Conservation (phyloP, 371 early-diverging fungal species). For the Rhizopus sp. region DNA sequence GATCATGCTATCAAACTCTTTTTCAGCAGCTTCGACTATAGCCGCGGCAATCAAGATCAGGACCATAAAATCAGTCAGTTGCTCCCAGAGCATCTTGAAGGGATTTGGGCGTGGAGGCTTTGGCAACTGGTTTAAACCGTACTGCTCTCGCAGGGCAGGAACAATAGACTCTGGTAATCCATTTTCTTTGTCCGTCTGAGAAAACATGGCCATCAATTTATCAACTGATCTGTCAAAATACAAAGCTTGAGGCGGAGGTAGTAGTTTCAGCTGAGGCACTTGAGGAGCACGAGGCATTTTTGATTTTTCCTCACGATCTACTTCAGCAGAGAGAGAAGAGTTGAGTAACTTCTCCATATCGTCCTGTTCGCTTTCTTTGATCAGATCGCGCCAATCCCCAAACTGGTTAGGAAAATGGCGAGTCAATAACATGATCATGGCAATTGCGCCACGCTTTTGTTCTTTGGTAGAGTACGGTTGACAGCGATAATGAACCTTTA, state of each 20-base stretch:
- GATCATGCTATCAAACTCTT: conserved; percentile 73
- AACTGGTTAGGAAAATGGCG: conserved; percentile 49
- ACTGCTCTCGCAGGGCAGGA: conserved; percentile 66
- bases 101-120: conserved; percentile 77
- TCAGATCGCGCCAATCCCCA: conserved; percentile 88
- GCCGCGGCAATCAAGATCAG: conserved; percentile 71
- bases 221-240: conserved; percentile 87
- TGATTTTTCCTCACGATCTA: conserved; percentile 21
- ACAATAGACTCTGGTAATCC: conserved; percentile 68
- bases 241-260: conserved; percentile 67
- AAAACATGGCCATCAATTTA: conserved; percentile 81
- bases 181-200: conserved; percentile 61
- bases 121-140: conserved; percentile 82
- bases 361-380: conserved; percentile 75
- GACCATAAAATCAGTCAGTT: conserved; percentile 93
- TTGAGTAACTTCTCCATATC: conserved; percentile 65
- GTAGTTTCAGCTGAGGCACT: conserved; percentile 34
- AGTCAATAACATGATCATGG: conserved; percentile 71
- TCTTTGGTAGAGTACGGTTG: conserved; percentile 61
- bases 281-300: conserved; percentile 31
- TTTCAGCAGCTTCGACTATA: conserved; percentile 75
- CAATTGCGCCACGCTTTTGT: conserved; percentile 74
- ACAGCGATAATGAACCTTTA: conserved; percentile 84
- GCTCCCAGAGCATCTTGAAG: conserved; percentile 79
- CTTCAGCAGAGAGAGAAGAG: conserved; percentile 34